phyloP scores from a whole-genome alignment of 805 yeast species.

The Starmerella riodocensis region DNA sequence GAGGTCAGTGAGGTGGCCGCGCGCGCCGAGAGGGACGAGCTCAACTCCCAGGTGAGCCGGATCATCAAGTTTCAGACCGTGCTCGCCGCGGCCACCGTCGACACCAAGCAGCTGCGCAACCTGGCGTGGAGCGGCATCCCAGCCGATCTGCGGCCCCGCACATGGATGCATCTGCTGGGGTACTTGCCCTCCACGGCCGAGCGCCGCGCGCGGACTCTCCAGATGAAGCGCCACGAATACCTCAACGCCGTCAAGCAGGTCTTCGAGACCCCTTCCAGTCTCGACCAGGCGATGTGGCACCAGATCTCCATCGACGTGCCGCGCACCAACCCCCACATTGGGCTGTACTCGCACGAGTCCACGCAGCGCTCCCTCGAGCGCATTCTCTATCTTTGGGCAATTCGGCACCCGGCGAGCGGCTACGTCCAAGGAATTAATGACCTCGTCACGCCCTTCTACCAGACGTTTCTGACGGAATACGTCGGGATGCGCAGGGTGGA shows the following conservation, averaged over 20 bases:
- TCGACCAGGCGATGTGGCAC: conserved; percentile 79
- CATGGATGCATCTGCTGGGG: conserved; percentile 85
- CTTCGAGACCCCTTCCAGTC: conserved; percentile 36
- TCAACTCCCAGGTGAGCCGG: conserved; percentile 48
- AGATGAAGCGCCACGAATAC: conserved; percentile 77
- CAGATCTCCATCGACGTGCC: conserved; percentile 92
- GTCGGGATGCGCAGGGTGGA: conserved; percentile 36
- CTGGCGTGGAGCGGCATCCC: conserved; percentile 95
- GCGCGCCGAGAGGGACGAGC: conserved; percentile 37
- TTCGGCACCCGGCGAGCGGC: conserved; percentile 94
- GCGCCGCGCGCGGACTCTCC: conserved; percentile 55
- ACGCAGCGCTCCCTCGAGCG: conserved; percentile 73
- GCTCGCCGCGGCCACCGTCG: conserved; percentile 42
- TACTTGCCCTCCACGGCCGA: conserved; percentile 77
- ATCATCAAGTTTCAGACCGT: conserved; percentile 55
- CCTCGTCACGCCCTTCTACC: conserved; percentile 82
- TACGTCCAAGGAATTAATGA: conserved; percentile 97
- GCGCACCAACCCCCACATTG: conserved; percentile 77
- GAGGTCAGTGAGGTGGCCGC: conserved; percentile 27
- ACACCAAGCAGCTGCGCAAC: conserved; percentile 55
- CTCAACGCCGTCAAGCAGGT: conserved; percentile 57
- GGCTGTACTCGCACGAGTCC: conserved; percentile 50
- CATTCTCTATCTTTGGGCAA: conserved; percentile 83
- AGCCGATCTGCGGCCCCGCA: conserved; percentile 56
- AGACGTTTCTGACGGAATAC: conserved; percentile 66